phyloP scores from a whole-genome alignment of 768 basidiomycete genomes.

The Chalciporus pseudorubinellus region DNA sequence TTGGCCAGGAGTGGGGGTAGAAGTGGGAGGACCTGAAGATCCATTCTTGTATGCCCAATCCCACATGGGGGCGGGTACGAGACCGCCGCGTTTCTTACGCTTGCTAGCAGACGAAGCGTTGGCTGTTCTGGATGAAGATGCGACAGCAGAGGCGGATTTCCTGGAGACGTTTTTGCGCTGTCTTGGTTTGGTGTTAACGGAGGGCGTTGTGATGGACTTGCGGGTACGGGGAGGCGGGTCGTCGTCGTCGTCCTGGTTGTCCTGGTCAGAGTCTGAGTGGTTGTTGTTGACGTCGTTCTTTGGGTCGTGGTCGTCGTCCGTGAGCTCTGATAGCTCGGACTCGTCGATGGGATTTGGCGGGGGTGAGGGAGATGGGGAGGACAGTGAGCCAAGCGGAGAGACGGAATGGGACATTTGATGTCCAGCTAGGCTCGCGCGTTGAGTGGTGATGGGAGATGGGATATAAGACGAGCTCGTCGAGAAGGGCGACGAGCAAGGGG shows the following conservation, averaged over 20 bases:
- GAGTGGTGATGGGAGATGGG: neutral
- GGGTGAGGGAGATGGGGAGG: slow-evolving; percentile 66
- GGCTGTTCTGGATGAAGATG: slow-evolving; percentile 5
- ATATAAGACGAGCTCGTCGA: neutral
- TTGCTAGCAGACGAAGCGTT: slow-evolving; percentile 21
- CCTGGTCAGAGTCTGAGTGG: slow-evolving; percentile 25
- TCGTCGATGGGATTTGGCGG: slow-evolving; percentile 43
- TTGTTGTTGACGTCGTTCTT: slow-evolving; percentile 31
- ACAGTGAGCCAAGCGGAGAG: slow-evolving; percentile 55
- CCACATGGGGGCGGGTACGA: slow-evolving; percentile 84
- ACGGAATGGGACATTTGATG: slow-evolving; percentile 26
- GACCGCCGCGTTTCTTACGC: slow-evolving; percentile 58
- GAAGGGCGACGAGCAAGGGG: neutral
- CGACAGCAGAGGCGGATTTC: slow-evolving; percentile 3
- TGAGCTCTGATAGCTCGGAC: slow-evolving; percentile 82
- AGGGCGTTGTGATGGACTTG: slow-evolving; percentile 5
- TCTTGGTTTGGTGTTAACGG: slow-evolving; percentile 4
- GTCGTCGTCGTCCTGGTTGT: slow-evolving; percentile 24
- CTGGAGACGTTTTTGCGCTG: slow-evolving; percentile 9
- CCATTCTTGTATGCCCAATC: slow-evolving; percentile 68
- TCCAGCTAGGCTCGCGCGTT: neutral
- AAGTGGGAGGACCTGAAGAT: slow-evolving; percentile 19
- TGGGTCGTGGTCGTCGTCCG: slow-evolving; percentile 72
- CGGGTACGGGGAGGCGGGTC: slow-evolving; percentile 15
- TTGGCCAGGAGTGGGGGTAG: slow-evolving; percentile 6